A percentile compares a stretch with the other conserved stretches of the same genome.
Evolutionary conservation across 306 rosid genomes (phyloP).

Genomic region (Aeschynomene evenia): DNA sequence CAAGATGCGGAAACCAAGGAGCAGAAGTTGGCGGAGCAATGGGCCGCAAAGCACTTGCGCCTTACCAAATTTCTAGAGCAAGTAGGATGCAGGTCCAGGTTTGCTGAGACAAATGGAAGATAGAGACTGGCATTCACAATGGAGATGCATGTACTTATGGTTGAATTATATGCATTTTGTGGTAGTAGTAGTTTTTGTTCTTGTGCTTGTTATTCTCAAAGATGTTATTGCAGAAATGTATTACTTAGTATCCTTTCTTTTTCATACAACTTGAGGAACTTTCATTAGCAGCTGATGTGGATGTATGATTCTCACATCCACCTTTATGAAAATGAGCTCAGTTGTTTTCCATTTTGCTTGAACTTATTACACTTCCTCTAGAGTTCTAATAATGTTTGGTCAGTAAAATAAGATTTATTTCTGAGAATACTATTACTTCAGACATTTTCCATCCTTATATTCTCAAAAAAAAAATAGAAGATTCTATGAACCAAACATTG

Average conservation of each 20-base stretch:
- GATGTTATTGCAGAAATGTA: conserved; percentile 26
- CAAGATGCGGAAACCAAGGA: conserved; percentile 91
- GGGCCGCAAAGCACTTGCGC: conserved; percentile 80
- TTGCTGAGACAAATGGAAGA: conserved; percentile 65
- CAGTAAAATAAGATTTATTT: too few species aligned
- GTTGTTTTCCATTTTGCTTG: neutral
- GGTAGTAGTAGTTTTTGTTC: conserved; percentile 32
- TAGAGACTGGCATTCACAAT: conserved; percentile 15
- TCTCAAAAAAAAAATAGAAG: too few species aligned
- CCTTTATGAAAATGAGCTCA: conserved; percentile 26
- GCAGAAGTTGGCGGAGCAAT: conserved; percentile 91
- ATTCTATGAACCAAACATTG: too few species aligned
- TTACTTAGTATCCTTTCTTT: conserved; percentile 26
- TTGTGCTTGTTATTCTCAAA: conserved; percentile 25
- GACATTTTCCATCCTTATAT: too few species aligned
- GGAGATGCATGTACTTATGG: conserved; percentile 1
- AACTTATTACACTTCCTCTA: too few species aligned
- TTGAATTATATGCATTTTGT: conserved; percentile 22
- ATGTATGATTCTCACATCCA: conserved; percentile 16
- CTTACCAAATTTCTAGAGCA: conserved; percentile 80
- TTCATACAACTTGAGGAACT: conserved; percentile 28
- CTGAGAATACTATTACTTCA: too few species aligned
- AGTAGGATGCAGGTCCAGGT: conserved; percentile 66
- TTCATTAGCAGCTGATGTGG: conserved; percentile 11
- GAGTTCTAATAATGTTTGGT: too few species aligned